Base-by-base conservation (phyloP, 441 rosid genomes). In the Arabidopsis lyrata region DNA sequence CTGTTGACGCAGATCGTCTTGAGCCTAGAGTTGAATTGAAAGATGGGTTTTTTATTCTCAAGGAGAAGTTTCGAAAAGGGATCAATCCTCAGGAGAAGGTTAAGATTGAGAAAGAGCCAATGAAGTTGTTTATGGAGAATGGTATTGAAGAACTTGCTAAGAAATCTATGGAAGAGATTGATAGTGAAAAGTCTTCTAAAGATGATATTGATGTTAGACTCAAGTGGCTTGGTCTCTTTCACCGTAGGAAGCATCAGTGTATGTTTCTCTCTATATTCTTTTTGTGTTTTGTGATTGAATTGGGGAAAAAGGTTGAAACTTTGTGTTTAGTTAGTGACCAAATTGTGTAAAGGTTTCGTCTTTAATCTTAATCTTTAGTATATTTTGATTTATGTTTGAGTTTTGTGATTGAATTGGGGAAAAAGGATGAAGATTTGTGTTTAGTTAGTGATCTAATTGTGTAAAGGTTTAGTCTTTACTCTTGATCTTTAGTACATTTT, bases 181-280 rank as follows among this genome's bases (percentile, higher is more conserved):
- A 92, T 59, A 66, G 80, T 56, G 73, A 50, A 8, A 92, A 94
- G 78, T 12, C 16, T 49, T 80, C 81, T 0, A 94, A 90, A 70
- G 97, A 87, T 44, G 97, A 92, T 68, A 68, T 92, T 72, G 99
- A 94, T 75, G 91, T 90, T 67, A 81, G 99, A 64, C 97, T 94
- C 67, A 94, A 94, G 73, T 94, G 99, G 97, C 97, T 94, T 79
- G 99, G 99, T 77, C 83, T 94, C 71, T 92, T 94, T 63, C 99
- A 92, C 74, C 84, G 99, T 70, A 82, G 99, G 64, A 94, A 94
- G 82, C 95, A 89, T 74, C 94, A 87, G 0, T 89, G 99, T 94
- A 80, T 82, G 97, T 78, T 34, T 18, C 3, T 50, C 10, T 35
- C 27, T 15, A 10, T 35, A 1, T 7, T 22, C 20, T 60, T 60